Percentiles rank a stretch among this genome's conserved stretches.
These are phyloP conservation scores for Colletotrichum filicis DNA, from an alignment of 2,329 filamentous ascomycete species.

Conservation along the genomic window DNA sequence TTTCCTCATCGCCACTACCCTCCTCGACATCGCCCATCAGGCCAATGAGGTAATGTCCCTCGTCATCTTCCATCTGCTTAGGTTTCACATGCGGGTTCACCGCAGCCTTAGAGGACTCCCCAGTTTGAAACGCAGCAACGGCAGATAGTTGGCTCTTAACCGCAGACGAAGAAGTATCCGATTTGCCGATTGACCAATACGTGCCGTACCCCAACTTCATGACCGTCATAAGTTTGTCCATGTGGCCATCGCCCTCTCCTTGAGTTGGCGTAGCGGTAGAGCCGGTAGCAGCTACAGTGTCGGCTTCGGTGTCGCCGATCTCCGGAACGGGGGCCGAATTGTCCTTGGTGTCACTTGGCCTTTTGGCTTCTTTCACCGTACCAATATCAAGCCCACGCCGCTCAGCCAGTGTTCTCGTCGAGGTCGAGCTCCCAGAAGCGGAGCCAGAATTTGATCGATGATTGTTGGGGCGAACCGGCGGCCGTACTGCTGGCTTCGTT, in stretches of 20 bases:
- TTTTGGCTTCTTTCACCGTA: conserved; percentile 30
- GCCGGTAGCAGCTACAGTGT: conserved; percentile 1
- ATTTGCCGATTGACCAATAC: conserved; percentile 63
- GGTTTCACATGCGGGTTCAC: conserved; percentile 10
- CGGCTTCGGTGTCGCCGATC: not conserved
- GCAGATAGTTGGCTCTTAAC: conserved; percentile 9
- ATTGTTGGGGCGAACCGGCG: not conserved
- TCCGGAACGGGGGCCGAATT: not conserved
- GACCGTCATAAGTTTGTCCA: conserved; percentile 70
- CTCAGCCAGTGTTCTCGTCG: conserved; percentile 33
- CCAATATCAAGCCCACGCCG: conserved; percentile 33
- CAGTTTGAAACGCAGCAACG: conserved; percentile 2
- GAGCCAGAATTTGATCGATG: conserved; percentile 24
- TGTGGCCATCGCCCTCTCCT: conserved; percentile 50
- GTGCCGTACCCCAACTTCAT: conserved; percentile 75
- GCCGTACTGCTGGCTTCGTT: not conserved
- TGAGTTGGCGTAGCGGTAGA: not conserved
- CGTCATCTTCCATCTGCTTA: conserved; percentile 32
- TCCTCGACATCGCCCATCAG: conserved; percentile 73
- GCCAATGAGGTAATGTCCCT: conserved; percentile 73
- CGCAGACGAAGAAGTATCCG: conserved; percentile 19
- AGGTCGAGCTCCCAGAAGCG: conserved; percentile 19
- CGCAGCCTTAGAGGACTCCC: conserved; percentile 5
- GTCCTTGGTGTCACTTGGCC: not conserved
- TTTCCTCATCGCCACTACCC: conserved; percentile 43